These are phyloP conservation scores for Hibiscus mutabilis DNA, from an alignment of 345 rosid genomes.

Conservation along the genomic window DNA sequence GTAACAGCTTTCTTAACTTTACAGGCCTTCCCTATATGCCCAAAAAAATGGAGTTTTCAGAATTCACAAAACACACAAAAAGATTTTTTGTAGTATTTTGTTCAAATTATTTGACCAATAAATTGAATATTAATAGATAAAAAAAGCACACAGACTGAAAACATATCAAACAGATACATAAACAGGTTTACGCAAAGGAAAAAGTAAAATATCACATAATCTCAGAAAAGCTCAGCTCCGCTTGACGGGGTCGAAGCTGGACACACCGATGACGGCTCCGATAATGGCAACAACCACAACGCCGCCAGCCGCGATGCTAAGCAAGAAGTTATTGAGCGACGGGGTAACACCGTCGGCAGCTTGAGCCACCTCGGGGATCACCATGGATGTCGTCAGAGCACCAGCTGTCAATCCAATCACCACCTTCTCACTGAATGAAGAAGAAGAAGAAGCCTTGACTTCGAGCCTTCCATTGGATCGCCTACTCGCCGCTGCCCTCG, in stretches of 20 bases:
- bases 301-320: constrained; percentile 81
- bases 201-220: no score
- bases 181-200: no score
- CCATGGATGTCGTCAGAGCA: constrained; percentile 69
- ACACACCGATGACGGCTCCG: constrained; percentile 67
- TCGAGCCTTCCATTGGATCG: constrained; percentile 23
- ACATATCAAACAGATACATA: no score
- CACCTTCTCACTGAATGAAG: constrained; percentile 57
- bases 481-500: constrained; percentile 24
- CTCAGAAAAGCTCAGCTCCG: constrained; percentile 50
- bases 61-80: no score
- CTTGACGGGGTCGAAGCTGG: constrained; percentile 69
- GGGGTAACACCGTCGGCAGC: constrained; percentile 69
- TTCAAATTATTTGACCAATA: no score
- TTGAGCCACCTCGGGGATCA: constrained; percentile 69
- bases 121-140: no score
- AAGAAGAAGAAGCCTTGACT: constrained; percentile 46
- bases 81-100: no score
- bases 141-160: no score
- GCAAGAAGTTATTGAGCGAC: constrained; percentile 91
- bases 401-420: constrained; percentile 68
- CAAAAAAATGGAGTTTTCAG: no score
- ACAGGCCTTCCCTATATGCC: no score
- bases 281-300: constrained; percentile 43
- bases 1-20: no score